A percentile compares a stretch with the other conserved stretches of the same genome.
phyloP scores from a whole-genome alignment of 1,284 basidiomycete species.

The Irpex sp. region DNA sequence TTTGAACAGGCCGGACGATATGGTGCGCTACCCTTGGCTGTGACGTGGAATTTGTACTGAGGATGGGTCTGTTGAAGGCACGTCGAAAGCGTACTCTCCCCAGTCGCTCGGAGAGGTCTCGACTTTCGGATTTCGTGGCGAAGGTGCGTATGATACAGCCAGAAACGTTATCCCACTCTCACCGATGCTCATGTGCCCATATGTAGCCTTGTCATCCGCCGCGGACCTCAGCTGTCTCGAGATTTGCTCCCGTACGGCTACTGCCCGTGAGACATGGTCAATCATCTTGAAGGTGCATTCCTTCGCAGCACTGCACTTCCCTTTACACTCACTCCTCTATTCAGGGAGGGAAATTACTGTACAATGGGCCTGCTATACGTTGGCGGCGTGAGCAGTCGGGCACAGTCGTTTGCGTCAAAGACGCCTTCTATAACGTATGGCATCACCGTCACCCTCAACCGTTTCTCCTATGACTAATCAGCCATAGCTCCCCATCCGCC shows the following conservation, averaged over 20 bases:
- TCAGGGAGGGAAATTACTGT: conserved; percentile 65
- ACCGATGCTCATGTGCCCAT: not conserved
- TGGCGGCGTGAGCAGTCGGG: conserved; percentile 70
- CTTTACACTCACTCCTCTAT: conserved; percentile 6
- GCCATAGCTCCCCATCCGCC: conserved; percentile 73
- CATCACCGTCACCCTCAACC: conserved; percentile 5
- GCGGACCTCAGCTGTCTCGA: conserved; percentile 74
- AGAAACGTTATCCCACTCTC: too few relatives aligned
- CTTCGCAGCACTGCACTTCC: not conserved
- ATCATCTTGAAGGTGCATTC: conserved; percentile 68
- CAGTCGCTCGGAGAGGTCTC: conserved; percentile 47
- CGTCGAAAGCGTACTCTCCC: conserved; percentile 65
- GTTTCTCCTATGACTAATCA: not conserved
- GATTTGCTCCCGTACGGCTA: conserved; percentile 66
- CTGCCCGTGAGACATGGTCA: conserved; percentile 60
- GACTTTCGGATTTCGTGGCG: conserved; percentile 86
- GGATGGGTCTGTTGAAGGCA: conserved; percentile 37
- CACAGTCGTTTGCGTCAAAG: conserved; percentile 77
- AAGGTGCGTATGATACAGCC: conserved; percentile 51
- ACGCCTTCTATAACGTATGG: conserved; percentile 82
- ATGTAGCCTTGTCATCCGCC: conserved; percentile 78
- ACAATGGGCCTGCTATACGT: conserved; percentile 66
- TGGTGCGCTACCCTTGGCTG: conserved; percentile 40
- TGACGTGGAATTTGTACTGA: not conserved
- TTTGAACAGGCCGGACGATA: conserved; percentile 63